These are phyloP conservation scores for Lepidopterella palustris DNA, from an alignment of 495 filamentous ascomycete genomes.

Conservation along the genomic window DNA sequence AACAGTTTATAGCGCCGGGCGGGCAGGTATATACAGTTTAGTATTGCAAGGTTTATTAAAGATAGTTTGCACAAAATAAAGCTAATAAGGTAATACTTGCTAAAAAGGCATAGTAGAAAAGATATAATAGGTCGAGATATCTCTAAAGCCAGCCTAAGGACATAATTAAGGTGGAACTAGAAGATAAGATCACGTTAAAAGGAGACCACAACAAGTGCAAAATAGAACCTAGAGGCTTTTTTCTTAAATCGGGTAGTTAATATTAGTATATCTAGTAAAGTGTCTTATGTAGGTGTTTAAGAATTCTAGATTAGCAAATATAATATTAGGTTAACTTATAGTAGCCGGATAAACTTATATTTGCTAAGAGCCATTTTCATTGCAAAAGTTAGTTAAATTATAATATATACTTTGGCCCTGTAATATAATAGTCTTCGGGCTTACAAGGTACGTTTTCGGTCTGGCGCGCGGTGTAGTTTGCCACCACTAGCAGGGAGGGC, in stretches of 20 bases:
- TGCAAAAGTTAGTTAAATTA: background rate
- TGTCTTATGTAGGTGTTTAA: background rate
- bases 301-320: background rate
- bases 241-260: background rate
- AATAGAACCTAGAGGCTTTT: slow-evolving; percentile 1
- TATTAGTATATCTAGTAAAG: background rate
- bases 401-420: background rate
- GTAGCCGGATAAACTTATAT: too few species aligned
- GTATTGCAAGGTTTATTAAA: too few species aligned
- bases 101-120: slow-evolving; percentile 14
- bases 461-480: background rate
- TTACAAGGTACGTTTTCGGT: background rate
- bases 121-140: slow-evolving; percentile 15
- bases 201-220: slow-evolving; percentile 6
- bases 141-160: slow-evolving; percentile 10
- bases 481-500: background rate
- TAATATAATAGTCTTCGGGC: background rate
- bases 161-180: slow-evolving; percentile 15
- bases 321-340: too few species aligned
- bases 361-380: too few species aligned
- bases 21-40: too few species aligned
- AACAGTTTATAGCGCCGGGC: too few species aligned
- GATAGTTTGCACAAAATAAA: too few species aligned
- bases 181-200: slow-evolving; percentile 14
- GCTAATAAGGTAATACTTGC: too few species aligned